phyloP scores from a whole-genome alignment of 2,329 filamentous ascomycete species.

The Dactylellina sp. region DNA sequence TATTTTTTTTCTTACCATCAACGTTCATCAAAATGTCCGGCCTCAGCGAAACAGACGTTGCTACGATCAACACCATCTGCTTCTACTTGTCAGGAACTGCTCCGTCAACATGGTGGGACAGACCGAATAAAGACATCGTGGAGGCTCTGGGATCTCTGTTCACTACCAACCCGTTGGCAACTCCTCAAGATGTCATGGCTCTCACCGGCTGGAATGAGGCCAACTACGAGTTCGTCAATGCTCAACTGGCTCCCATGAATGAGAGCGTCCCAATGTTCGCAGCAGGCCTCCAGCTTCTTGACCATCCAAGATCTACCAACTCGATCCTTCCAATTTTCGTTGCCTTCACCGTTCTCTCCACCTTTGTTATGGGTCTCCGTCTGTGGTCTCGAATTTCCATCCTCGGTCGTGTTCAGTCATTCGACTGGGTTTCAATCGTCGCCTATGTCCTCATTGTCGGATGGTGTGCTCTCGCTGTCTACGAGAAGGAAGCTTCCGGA shows the following conservation, averaged over 20 bases:
- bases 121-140: constrained; percentile 38
- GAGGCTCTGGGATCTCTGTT: constrained; percentile 31
- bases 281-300: constrained; percentile 15
- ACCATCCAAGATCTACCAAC: constrained; percentile 26
- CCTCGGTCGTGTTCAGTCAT: constrained; percentile 51
- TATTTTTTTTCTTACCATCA: constrained; percentile 11
- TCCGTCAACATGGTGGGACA: constrained; percentile 38
- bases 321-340: constrained; percentile 55
- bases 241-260: constrained; percentile 38
- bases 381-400: constrained; percentile 54
- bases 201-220: constrained; percentile 44
- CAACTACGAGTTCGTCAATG: constrained; percentile 32
- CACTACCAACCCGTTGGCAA: constrained; percentile 17
- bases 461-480: constrained; percentile 47
- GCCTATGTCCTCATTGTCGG: constrained; percentile 40
- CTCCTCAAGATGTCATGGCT: constrained; percentile 13
- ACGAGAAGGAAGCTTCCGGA: constrained; percentile 44
- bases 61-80: constrained; percentile 48
- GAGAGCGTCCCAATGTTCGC: constrained; percentile 42
- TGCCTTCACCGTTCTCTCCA: constrained; percentile 49
- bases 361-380: constrained; percentile 51
- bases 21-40: constrained; percentile 49
- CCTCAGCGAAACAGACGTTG: constrained; percentile 22
- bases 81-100: constrained; percentile 46
- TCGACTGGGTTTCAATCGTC: constrained; percentile 46